Percentiles rank a stretch among this genome's conserved stretches.
Conservation (phyloP, 1,139 yeast genomes). For the Lodderomyces theae region DNA sequence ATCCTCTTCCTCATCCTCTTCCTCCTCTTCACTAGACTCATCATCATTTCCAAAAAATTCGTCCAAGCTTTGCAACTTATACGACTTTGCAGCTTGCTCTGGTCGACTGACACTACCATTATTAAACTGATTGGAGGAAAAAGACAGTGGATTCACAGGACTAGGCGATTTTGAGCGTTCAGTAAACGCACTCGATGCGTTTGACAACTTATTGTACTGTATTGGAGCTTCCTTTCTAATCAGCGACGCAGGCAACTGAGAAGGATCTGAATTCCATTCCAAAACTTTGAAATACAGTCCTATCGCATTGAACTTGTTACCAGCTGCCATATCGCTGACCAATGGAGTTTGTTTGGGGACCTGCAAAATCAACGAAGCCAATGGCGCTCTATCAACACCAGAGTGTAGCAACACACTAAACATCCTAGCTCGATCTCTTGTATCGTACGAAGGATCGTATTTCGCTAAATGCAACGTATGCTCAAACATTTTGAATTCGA, state of each 20-base stretch:
- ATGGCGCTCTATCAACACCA: constrained; percentile 39
- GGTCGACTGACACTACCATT: constrained; percentile 6
- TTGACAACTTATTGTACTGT: constrained; percentile 23
- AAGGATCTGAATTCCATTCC: constrained; percentile 35
- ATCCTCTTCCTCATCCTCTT: constrained; percentile 8
- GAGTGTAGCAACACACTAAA: constrained; percentile 50
- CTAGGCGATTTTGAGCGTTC: constrained; percentile 23
- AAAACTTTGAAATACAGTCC: constrained; percentile 25
- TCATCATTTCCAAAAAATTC: constrained; percentile 72
- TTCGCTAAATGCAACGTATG: constrained; percentile 63
- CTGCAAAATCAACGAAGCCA: constrained; percentile 76
- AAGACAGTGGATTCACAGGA: constrained; percentile 21
- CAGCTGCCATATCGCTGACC: constrained; percentile 6
- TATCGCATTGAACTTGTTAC: constrained; percentile 17
- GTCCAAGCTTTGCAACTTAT: constrained; percentile 73
- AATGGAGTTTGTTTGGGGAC: constrained; percentile 73
- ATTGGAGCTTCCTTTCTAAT: constrained; percentile 36
- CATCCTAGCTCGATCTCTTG: constrained; percentile 83
- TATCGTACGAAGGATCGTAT: constrained; percentile 74
- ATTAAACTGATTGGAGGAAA: constrained; percentile 23
- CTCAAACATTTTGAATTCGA: constrained; percentile 56
- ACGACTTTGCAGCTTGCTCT: constrained; percentile 19
- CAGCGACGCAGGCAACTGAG: constrained; percentile 30
- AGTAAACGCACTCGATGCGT: constrained; percentile 17
- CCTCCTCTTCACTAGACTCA: constrained; percentile 24